A percentile compares a stretch with the other conserved stretches of the same genome.
These are phyloP conservation scores for Phytophthora pinifolia DNA, from an alignment of 352 stramenopile species.

Conservation along the genomic window DNA sequence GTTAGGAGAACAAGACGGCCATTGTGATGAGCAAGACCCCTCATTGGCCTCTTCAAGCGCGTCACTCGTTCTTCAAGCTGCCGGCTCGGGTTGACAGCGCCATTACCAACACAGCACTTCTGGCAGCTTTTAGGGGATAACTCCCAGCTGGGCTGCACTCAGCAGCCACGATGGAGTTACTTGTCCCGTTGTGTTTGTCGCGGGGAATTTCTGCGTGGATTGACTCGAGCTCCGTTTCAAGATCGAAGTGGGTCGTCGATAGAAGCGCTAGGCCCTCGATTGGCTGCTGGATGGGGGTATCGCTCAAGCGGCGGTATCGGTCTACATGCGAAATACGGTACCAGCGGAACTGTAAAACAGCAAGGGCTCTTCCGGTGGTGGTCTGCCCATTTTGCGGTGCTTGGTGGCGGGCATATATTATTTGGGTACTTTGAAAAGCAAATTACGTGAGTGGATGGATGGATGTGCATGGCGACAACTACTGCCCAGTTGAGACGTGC, in stretches of 20 bases:
- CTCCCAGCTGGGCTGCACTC: background rate
- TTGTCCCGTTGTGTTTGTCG: too few relatives aligned
- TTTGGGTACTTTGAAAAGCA: too few relatives aligned
- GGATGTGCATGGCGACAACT: too few relatives aligned
- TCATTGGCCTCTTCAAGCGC: constrained; percentile 17
- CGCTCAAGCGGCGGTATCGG: too few relatives aligned
- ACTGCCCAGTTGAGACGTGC: background rate
- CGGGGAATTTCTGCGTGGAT: constrained; percentile 8
- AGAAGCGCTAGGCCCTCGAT: too few relatives aligned
- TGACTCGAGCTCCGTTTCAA: background rate
- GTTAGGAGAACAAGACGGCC: background rate
- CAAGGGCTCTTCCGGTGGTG: too few relatives aligned
- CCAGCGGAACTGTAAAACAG: too few relatives aligned
- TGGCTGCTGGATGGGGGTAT: too few relatives aligned
- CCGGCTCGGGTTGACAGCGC: constrained; percentile 6
- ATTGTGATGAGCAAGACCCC: constrained; percentile 12
- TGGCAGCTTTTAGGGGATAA: constrained; percentile 14
- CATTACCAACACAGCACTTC: constrained; percentile 15
- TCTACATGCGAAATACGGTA: too few relatives aligned
- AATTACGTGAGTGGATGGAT: background rate
- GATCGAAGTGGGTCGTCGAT: background rate
- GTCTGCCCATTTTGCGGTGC: too few relatives aligned
- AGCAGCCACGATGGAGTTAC: background rate
- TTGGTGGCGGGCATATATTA: too few relatives aligned
- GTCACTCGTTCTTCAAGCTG: constrained; percentile 24